Conservation (phyloP, 2,329 filamentous ascomycete species). For the Tricladium varicosporioides region DNA sequence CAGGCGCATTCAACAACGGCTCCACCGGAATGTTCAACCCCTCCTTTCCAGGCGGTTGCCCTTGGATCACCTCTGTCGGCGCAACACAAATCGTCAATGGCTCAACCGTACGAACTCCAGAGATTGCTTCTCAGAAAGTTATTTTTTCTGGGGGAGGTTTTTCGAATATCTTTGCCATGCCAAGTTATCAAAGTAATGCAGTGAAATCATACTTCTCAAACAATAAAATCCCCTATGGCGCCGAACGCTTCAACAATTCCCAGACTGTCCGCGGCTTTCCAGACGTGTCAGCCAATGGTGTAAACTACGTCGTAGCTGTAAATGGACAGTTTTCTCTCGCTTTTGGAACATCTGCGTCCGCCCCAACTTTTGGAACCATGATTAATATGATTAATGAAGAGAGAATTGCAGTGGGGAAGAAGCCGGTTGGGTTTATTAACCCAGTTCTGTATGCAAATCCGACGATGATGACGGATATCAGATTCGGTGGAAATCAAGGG, state of each 20-base stretch:
- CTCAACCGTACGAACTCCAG: conserved; percentile 32
- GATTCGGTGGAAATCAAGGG: conserved; percentile 31
- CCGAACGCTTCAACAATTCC: conserved; percentile 46
- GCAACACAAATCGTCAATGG: conserved; percentile 47
- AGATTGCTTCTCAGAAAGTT: conserved; percentile 51
- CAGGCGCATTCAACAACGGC: conserved; percentile 33
- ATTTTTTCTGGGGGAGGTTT: conserved; percentile 77
- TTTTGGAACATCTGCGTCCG: conserved; percentile 48
- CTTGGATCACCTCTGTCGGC: conserved; percentile 50
- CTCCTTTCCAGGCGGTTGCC: conserved; percentile 46
- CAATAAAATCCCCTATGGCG: conserved; percentile 31
- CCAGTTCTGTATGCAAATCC: conserved; percentile 32
- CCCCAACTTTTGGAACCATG: conserved; percentile 41
- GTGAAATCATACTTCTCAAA: conserved; percentile 27
- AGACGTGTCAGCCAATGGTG: conserved; percentile 46
- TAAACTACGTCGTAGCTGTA: conserved; percentile 43
- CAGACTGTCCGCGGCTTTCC: conserved; percentile 45
- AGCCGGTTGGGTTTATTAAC: conserved; percentile 40
- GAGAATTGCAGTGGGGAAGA: conserved; percentile 34
- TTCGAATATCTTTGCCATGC: conserved; percentile 49
- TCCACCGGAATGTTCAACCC: conserved; percentile 44
- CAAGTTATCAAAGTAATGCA: conserved; percentile 43
- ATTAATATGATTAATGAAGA: conserved; percentile 44
- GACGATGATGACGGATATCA: conserved; percentile 34
- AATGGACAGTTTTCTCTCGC: conserved; percentile 43